Base-by-base conservation (phyloP, 441 rosid genomes). In the Metrosideros polymorpha region DNA sequence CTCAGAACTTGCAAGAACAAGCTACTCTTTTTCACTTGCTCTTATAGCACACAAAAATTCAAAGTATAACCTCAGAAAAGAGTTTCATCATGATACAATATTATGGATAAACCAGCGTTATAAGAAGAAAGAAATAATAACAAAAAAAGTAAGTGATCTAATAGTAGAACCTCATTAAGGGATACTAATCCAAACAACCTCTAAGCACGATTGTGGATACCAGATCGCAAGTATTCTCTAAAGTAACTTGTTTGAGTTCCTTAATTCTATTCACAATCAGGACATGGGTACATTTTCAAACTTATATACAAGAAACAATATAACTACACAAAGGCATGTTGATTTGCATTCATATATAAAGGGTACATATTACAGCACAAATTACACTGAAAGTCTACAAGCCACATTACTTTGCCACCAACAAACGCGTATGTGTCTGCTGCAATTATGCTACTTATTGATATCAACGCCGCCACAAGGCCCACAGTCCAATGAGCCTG, bases 401-500 rank as follows among this genome's bases (percentile, higher is more conserved):
- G 87, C 57, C n/a, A 59, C 89, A 87, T 85, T 89, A 97, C 99
- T 98, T 96, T 97, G 93, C 99, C 99, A 86, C 97, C 99, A 53
- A 96, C 85, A 89, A 96, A 97, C 55, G 99, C 99, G 91, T 86
- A 97, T 43, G 99, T 94, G 90, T 97, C 98, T 14, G 99, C 94
- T 24, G 98, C 98, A 89, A 97, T 94, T 84, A 97, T 94, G 91
- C 98, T 90, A 90, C 98, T 95, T 71, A 96, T 32, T 47, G 99
- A 93, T 77, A 93, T 92, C 92, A 97, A 92, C 29, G 99, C 94
- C 35, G 99, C 99, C 85, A 95, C 99, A 85, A 97, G 99, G 87
- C 99, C 99, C 45, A 98, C 97, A 5, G 99, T 96, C 99, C 99
- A 98, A 86, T 96, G 99, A 90, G 96, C 91, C 91, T 90, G 98